Evolutionary conservation across 192 early-diverging fungal species (phyloP).

Genomic region (Linnemannia schmuckeri): DNA sequence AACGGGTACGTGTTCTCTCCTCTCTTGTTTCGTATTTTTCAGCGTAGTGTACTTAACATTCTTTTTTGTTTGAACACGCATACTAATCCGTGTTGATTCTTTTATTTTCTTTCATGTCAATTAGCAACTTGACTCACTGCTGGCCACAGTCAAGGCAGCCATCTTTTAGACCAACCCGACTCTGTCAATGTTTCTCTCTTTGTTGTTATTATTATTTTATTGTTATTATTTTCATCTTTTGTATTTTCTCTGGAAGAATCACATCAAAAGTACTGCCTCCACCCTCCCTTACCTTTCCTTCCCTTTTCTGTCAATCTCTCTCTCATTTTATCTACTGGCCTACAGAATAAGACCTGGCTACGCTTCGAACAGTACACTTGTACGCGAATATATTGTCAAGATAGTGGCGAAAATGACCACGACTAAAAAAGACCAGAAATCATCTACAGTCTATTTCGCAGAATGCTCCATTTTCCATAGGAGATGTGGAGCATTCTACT

Average conservation of each 20-base stretch:
- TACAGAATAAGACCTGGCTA: neutral
- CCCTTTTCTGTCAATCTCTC: neutral
- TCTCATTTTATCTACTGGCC: neutral
- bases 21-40: neutral
- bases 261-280: neutral
- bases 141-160: slow-evolving; percentile 49
- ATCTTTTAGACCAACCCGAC: slow-evolving; percentile 28
- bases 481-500: too few species aligned
- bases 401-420: too few species aligned
- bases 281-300: neutral
- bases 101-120: neutral
- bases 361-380: too few species aligned
- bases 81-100: neutral
- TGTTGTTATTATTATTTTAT: neutral
- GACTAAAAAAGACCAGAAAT: too few species aligned
- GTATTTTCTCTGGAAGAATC: slow-evolving; percentile 6
- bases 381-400: too few species aligned
- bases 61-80: neutral
- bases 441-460: too few species aligned
- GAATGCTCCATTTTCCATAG: too few species aligned
- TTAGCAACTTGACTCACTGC: slow-evolving; percentile 47
- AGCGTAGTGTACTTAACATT: too few species aligned
- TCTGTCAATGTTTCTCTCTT: neutral
- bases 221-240: neutral
- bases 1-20: slow-evolving; percentile 27